These are phyloP conservation scores for Shiraia sp. DNA, from an alignment of 2,329 filamentous ascomycete genomes.

Conservation along the genomic window DNA sequence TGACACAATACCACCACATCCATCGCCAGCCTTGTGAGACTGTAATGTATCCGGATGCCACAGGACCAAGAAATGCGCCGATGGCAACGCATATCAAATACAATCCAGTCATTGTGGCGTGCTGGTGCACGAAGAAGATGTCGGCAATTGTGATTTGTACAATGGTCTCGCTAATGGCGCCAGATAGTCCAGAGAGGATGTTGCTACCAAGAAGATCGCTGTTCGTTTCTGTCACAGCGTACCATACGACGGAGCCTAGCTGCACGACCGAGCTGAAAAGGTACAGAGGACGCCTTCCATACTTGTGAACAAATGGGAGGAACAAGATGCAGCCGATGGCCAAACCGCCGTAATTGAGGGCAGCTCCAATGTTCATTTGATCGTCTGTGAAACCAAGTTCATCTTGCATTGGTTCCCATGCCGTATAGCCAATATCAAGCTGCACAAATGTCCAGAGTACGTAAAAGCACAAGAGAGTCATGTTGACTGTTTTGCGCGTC, in stretches of 20 bases:
- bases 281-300: slow-evolving; percentile 52
- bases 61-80: slow-evolving; percentile 44
- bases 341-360: slow-evolving; percentile 49
- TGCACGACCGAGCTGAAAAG: slow-evolving; percentile 48
- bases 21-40: slow-evolving; percentile 53
- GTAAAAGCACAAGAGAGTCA: slow-evolving; percentile 48
- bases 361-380: slow-evolving; percentile 52
- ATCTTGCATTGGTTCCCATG: slow-evolving; percentile 48
- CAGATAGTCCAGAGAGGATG: slow-evolving; percentile 49
- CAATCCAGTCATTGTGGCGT: slow-evolving; percentile 53
- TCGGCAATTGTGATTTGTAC: slow-evolving; percentile 55
- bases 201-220: slow-evolving; percentile 52
- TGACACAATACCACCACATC: slow-evolving; percentile 55
- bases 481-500: slow-evolving; percentile 49
- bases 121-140: slow-evolving; percentile 55
- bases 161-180: slow-evolving; percentile 50
- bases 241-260: slow-evolving; percentile 48
- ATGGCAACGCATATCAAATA: slow-evolving; percentile 48
- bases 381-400: slow-evolving; percentile 49
- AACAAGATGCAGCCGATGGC: slow-evolving; percentile 50
- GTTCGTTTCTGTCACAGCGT: slow-evolving; percentile 47
- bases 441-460: slow-evolving; percentile 49
- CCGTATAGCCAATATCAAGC: slow-evolving; percentile 47
- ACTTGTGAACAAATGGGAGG: slow-evolving; percentile 53
- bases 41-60: slow-evolving; percentile 50